Evolutionary conservation across 116 monocot genomes (phyloP).

Genomic region (Zostera marina): DNA sequence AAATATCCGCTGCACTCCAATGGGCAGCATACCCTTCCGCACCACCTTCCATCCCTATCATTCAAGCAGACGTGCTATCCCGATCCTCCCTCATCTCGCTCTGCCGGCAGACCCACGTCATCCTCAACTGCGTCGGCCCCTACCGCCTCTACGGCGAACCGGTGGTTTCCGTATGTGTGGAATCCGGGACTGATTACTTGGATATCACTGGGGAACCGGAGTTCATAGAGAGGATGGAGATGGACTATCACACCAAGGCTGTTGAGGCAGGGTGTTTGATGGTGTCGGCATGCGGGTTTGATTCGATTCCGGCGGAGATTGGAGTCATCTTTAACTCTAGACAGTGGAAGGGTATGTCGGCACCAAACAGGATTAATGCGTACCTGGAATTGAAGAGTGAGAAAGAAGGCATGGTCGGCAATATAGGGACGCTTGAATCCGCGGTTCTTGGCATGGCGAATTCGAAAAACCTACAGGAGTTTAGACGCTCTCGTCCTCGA

Average conservation of each 20-base stretch:
- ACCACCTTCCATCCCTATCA: conserved; percentile 29
- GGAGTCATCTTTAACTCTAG: conserved; percentile 60
- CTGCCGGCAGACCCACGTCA: conserved; percentile 33
- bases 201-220: conserved; percentile 93
- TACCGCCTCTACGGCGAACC: conserved; percentile 68
- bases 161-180: conserved; percentile 74
- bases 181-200: conserved; percentile 60
- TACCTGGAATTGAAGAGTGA: conserved; percentile 74
- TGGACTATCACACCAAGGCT: conserved; percentile 38
- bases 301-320: conserved; percentile 91
- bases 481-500: conserved; percentile 61
- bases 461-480: conserved; percentile 36
- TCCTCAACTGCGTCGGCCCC: conserved; percentile 87
- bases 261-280: conserved; percentile 42
- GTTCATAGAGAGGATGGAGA: conserved; percentile 96
- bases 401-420: conserved; percentile 56
- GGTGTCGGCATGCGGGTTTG: conserved; percentile 83
- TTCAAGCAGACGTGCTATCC: conserved; percentile 43
- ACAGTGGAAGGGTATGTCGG: conserved; percentile 45
- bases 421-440: conserved; percentile 71
- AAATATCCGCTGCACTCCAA: conserved; percentile 41
- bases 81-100: conserved; percentile 41
- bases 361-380: conserved; percentile 38
- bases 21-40: conserved; percentile 30
- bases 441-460: conserved; percentile 83